Evolutionary conservation across 2,329 filamentous ascomycete species (phyloP), one percentile per base, ranked within the genome.

Genomic region (Arachnomyces sp.): DNA sequence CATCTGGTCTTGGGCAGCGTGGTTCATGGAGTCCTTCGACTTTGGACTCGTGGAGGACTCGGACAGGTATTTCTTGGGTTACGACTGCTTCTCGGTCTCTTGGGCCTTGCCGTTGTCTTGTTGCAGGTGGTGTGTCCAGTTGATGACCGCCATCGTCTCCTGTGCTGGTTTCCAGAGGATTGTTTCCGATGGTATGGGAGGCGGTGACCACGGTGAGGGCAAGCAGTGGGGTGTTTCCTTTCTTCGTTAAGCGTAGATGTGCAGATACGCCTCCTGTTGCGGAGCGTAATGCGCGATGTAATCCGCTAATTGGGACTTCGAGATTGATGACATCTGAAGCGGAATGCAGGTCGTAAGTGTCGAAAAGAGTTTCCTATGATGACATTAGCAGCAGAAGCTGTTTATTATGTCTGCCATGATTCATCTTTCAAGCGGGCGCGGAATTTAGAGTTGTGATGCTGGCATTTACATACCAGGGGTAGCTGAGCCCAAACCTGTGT

Each of bases 11-110:
- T 44, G 86, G 82, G 44, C 89, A 87, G 45, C 82, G 80, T 11
- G 92, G 92, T 66, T 98, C 90, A 67, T 94, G 87, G 46, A 96
- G 80, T n/a, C 81, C 84, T 55, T 92, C 85, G n/a, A 96, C 87
- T 0, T 79, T 83, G 38, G 84, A 78, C 2, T 86, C 81, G 43
- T 86, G 80, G 7, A 98, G 75, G 1, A 98, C 88, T 13, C 89
- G 82, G 32, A 96, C 84, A n/a, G 92, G 92, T 30, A 98, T 84
- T 63, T 96, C 88, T 58, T 98, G 92, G 1, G 88, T 95, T 55
- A 98, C 84, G 52, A 93, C 75, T 47, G 92, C 94, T 61, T 95
- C 89, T 52, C 87, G 82, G 55, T 90, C 86, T 42, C 83, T 73
- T 32, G 73, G 50, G 58, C 76, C 49, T 69, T 78, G 60, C 74